These are phyloP conservation scores for Thielaviopsis populi DNA, from an alignment of 2,329 filamentous ascomycete genomes.

Conservation along the genomic window DNA sequence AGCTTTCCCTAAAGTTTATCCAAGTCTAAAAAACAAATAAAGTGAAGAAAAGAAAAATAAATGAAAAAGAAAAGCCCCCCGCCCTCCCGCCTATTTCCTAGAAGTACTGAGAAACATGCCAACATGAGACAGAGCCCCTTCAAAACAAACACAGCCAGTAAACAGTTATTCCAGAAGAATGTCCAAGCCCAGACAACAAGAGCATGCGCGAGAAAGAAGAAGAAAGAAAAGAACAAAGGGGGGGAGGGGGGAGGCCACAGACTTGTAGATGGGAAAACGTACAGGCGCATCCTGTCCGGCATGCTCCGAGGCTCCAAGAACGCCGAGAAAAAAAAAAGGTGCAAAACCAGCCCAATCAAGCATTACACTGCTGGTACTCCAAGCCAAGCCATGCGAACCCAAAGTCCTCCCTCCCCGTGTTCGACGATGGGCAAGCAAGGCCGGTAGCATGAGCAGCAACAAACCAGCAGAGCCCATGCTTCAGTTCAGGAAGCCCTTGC, in stretches of 20 bases:
- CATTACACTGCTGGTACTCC: background rate
- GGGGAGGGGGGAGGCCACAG: background rate
- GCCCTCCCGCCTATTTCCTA: background rate
- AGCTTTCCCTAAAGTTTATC: conserved; percentile 5
- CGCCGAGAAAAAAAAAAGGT: background rate
- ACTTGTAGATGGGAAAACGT: background rate
- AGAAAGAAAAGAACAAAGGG: background rate
- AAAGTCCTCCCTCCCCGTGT: background rate
- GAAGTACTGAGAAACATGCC: background rate
- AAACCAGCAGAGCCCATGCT: background rate
- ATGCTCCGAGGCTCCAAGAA: background rate
- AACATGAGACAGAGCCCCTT: background rate
- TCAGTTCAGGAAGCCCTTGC: conserved; percentile 98
- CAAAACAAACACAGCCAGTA: background rate
- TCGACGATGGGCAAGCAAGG: background rate
- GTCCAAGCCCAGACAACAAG: background rate
- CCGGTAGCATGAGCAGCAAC: background rate
- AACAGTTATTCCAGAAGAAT: background rate
- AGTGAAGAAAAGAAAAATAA: background rate
- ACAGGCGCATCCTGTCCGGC: background rate
- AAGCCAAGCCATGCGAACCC: background rate
- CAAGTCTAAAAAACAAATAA: conserved; percentile 3
- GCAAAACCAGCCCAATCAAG: background rate
- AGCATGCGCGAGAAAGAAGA: background rate
- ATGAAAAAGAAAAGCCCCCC: background rate